Conservation (phyloP, 2,329 filamentous ascomycete genomes). For the Calonectria crousiana region DNA sequence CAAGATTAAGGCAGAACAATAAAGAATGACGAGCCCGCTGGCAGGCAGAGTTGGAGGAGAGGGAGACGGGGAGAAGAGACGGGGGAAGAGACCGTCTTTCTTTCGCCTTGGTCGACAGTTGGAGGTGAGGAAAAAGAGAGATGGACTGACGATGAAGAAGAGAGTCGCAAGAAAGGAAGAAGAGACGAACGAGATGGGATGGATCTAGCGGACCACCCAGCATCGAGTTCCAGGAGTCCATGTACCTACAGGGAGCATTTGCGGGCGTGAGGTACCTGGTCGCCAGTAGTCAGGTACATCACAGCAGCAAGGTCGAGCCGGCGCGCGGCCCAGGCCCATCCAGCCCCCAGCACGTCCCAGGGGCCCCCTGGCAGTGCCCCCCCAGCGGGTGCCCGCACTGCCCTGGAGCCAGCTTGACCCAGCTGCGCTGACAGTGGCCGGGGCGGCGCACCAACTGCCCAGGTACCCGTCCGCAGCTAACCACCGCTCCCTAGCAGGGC, state of each 20-base stretch:
- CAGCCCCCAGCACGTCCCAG: slow-evolving; percentile 18
- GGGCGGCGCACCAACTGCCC: background rate
- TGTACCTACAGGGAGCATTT: slow-evolving; percentile 16
- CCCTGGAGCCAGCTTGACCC: slow-evolving; percentile 9
- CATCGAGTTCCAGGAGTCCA: slow-evolving; percentile 4
- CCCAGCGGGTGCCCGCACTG: slow-evolving; percentile 11
- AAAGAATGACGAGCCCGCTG: slow-evolving; percentile 65
- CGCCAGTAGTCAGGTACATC: background rate
- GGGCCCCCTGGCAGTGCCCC: background rate
- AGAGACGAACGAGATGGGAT: slow-evolving; percentile 33
- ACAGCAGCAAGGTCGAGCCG: slow-evolving; percentile 16
- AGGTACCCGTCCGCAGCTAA: slow-evolving; percentile 10
- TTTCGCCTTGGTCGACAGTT: slow-evolving; percentile 52
- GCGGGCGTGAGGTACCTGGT: slow-evolving; percentile 1
- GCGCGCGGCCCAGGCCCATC: slow-evolving; percentile 20
- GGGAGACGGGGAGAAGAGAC: slow-evolving; percentile 33
- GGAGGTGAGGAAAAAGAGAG: slow-evolving; percentile 39
- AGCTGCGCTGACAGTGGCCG: background rate
- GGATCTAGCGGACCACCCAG: slow-evolving; percentile 15
- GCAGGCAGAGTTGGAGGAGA: slow-evolving; percentile 56
- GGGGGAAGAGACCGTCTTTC: slow-evolving; percentile 36
- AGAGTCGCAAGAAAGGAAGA: slow-evolving; percentile 40
- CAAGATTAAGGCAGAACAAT: slow-evolving; percentile 37
- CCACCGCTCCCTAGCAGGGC: slow-evolving; percentile 7
- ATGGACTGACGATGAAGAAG: slow-evolving; percentile 49